phyloP scores from a whole-genome alignment of 345 rosid species.

The Triadica sebifera region DNA sequence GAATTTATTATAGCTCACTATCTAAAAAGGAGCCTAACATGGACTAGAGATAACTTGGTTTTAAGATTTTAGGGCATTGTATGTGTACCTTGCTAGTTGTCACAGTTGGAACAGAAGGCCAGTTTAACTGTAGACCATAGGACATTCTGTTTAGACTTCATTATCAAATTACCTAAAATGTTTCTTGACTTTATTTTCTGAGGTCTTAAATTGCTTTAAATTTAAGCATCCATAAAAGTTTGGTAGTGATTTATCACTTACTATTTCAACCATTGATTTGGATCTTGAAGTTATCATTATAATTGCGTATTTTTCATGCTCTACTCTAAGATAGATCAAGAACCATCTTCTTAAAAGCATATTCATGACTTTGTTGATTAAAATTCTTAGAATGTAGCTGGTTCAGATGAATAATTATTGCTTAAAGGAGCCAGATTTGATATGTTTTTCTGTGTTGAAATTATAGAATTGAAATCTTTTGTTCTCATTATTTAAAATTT shows the following conservation, averaged over 20 bases:
- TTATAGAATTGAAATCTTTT: not conserved
- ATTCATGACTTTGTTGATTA: not conserved
- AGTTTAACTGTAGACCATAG: not conserved
- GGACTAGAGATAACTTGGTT: not conserved
- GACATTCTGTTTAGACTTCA: not conserved
- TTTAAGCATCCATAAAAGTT: not conserved
- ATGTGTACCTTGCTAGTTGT: not conserved
- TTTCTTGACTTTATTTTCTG: not conserved
- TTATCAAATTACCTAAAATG: not conserved
- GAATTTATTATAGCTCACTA: not conserved
- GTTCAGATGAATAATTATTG: not conserved
- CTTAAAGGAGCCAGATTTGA: not conserved
- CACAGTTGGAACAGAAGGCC: not conserved
- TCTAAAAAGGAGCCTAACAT: not conserved
- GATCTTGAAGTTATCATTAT: not conserved
- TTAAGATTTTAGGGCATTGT: not conserved
- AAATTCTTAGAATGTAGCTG: not conserved
- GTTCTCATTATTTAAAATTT: not conserved
- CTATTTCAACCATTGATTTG: not conserved
- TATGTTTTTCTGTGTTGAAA: not conserved
- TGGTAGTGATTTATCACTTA: not conserved
- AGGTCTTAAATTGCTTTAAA: not conserved
- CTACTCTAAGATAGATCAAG: not conserved
- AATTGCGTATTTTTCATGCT: not conserved
- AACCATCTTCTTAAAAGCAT: not conserved